Conservation (phyloP, 768 basidiomycete species). For the Sporobolomyces phaffii region DNA sequence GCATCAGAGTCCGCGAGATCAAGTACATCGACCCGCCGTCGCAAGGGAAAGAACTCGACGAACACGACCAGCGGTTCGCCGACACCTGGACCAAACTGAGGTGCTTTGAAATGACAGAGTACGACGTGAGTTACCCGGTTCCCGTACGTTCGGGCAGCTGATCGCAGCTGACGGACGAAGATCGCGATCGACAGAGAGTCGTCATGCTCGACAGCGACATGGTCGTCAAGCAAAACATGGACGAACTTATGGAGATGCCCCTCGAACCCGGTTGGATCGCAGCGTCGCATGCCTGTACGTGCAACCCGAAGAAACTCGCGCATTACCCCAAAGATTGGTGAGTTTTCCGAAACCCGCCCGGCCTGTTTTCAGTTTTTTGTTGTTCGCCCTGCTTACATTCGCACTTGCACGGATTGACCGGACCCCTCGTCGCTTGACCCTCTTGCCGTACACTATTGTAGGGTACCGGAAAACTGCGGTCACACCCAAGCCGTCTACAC, state of each 20-base stretch:
- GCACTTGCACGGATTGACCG: no score
- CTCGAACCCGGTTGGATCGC: conserved; percentile 70
- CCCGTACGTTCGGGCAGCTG: no score
- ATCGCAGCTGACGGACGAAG: background rate
- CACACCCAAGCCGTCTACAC: conserved; percentile 55
- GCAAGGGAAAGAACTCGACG: conserved; percentile 21
- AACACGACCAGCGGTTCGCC: conserved; percentile 50
- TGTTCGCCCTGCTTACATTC: background rate
- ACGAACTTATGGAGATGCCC: conserved; percentile 54
- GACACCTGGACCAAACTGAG: conserved; percentile 63
- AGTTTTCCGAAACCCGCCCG: conserved; percentile 11
- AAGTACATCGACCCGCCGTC: conserved; percentile 55
- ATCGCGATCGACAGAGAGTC: conserved; percentile 47
- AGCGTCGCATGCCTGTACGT: conserved; percentile 83
- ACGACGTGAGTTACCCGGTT: conserved; percentile 42
- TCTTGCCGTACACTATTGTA: no score
- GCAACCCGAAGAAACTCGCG: conserved; percentile 75
- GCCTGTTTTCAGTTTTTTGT: background rate
- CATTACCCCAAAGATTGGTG: conserved; percentile 90
- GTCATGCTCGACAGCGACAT: conserved; percentile 84
- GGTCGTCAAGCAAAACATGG: conserved; percentile 76
- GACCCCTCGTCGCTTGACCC: no score
- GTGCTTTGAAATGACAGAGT: conserved; percentile 47
- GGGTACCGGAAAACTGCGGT: conserved; percentile 88
- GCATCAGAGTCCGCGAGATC: conserved; percentile 59